Evolutionary conservation across 257 asterid genomes (phyloP), one percentile per base, ranked within the genome.

Genomic region (Leptodermis oblonga): DNA sequence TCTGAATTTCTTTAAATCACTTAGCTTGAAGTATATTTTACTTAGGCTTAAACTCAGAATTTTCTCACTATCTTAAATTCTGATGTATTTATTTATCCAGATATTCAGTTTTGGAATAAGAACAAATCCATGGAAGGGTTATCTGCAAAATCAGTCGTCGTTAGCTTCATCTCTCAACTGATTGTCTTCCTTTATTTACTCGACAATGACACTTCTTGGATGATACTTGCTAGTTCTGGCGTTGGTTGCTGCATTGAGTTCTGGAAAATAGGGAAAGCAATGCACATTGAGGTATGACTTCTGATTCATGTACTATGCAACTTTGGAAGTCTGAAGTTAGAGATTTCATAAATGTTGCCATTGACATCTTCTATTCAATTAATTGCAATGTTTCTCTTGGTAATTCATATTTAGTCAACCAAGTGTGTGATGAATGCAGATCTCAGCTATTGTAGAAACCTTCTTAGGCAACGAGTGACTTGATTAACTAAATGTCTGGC

Each of bases 261-360:
- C 81, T 93, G 99, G 99, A 93, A 93, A 85, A 93, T 93, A 65
- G 99, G 97, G 82, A 93, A 93, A 81, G 99, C 99, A 66, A 93
- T 93, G 99, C 97, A 89, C 81, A 82, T 90, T 74, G 99, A 93
- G 96, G 97, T 93, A 82, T 67, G 74, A 33, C 48, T 68, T 68
- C 36, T 48, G 64, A 37, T 71, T 18, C 36, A 5, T 48, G 72
- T 34, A 10, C 25, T 22, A 36, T 12, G 31, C 51, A 11, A 31
- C 41, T 18, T 14, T 41, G 58, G 31, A 34, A 41, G 30, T 68
- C 31, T 5, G 3, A 18, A 3, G 66, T 58, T 51, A 25, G 37
- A 39, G 53, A 36, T 62, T 22, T 62, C n/a, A 8, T 33, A 25
- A 34, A 59, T 25, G 11, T 55, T 48, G 42, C 17, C 34, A 37